A percentile compares a stretch with the other conserved stretches of the same genome.
phyloP scores from a whole-genome alignment of 441 rosid genomes.

The Sinapis alba region DNA sequence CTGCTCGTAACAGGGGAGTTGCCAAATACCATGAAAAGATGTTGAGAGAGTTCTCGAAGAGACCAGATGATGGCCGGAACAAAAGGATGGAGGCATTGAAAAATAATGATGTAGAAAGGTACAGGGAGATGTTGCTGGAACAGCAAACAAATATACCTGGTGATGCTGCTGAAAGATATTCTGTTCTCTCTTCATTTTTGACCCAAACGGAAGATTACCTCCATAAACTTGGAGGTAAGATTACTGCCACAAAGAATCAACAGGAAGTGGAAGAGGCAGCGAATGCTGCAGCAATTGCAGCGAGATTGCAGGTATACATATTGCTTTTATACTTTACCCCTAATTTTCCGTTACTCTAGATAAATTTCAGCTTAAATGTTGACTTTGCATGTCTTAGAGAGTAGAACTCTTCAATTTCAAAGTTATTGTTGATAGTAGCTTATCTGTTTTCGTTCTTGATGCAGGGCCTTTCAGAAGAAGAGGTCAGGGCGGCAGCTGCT shows the following conservation, averaged over 20 bases:
- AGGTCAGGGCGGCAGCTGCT: slow-evolving; percentile 89
- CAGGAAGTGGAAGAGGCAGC: slow-evolving; percentile 99
- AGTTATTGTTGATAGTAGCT: slow-evolving; percentile 24
- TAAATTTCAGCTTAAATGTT: slow-evolving; percentile 2
- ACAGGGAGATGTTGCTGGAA: slow-evolving; percentile 98
- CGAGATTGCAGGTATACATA: slow-evolving; percentile 78
- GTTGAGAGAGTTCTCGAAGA: slow-evolving; percentile 95
- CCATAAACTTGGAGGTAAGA: slow-evolving; percentile 90
- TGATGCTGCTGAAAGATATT: slow-evolving; percentile 97
- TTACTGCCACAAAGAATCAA: slow-evolving; percentile 92
- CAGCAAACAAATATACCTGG: slow-evolving; percentile 94
- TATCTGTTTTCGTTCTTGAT: slow-evolving; percentile 38
- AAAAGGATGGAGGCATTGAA: slow-evolving; percentile 99
- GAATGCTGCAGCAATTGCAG: slow-evolving; percentile 93
- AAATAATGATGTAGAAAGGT: slow-evolving; percentile 99
- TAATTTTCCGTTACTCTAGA: slow-evolving; percentile 12
- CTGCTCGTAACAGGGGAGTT: slow-evolving; percentile 98
- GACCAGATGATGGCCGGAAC: slow-evolving; percentile 94
- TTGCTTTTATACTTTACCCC: slow-evolving; percentile 10
- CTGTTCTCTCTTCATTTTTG: slow-evolving; percentile 95
- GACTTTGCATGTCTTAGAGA: slow-evolving; percentile 19
- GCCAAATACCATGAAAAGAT: slow-evolving; percentile 99
- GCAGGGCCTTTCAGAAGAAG: slow-evolving; percentile 99
- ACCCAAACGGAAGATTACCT: slow-evolving; percentile 99
- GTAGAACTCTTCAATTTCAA: background rate